Conservation (phyloP, 257 asterid species). For the Solanum lycopersicoides region DNA sequence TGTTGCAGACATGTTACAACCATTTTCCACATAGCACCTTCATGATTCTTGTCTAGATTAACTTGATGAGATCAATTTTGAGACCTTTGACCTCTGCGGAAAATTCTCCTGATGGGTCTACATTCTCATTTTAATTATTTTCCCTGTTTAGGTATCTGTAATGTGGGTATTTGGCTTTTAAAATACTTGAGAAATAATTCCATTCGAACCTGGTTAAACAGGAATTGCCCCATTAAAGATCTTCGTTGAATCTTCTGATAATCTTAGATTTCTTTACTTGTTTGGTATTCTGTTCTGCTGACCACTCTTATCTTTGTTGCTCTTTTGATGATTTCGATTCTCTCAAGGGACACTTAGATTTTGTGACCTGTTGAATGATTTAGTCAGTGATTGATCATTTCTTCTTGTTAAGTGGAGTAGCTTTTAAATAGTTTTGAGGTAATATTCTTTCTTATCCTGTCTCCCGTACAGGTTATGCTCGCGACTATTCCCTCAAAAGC, state of each 20-base stretch:
- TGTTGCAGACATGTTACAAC: background rate
- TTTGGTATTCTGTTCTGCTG: background rate
- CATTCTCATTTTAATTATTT: background rate
- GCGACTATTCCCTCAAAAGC: slow-evolving; percentile 24
- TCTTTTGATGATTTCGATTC: background rate
- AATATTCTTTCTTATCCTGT: background rate
- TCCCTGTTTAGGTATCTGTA: background rate
- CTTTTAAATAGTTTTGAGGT: background rate
- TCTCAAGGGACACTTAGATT: background rate
- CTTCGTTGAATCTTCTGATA: background rate
- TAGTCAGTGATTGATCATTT: background rate
- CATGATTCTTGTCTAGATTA: background rate
- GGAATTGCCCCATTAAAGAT: background rate
- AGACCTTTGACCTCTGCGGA: background rate
- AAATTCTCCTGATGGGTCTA: background rate
- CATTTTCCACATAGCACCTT: background rate
- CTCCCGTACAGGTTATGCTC: slow-evolving; percentile 37
- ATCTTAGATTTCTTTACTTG: background rate
- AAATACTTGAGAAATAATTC: background rate
- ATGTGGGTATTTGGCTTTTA: background rate
- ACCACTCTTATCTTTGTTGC: background rate
- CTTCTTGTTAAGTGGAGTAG: background rate
- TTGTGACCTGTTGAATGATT: background rate
- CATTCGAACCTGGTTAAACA: background rate
- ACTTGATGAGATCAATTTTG: background rate